Conservation (phyloP, 202 grass and related monocot species). For the Schoenoplectus tabernaemontani region DNA sequence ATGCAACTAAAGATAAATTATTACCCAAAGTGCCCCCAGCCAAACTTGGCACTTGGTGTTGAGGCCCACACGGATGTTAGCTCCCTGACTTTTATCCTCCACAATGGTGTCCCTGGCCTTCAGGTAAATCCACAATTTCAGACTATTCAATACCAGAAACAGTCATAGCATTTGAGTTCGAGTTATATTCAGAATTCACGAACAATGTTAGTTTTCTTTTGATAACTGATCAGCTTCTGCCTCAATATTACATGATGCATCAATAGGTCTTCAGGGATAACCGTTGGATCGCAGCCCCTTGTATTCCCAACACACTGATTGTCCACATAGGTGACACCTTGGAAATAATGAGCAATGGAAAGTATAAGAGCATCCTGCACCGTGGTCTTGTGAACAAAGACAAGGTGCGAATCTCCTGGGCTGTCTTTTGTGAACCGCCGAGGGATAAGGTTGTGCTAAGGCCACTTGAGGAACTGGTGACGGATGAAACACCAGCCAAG, state of each 20-base stretch:
- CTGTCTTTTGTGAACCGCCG: constrained; percentile 83
- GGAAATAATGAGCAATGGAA: constrained; percentile 75
- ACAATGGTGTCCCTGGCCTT: constrained; percentile 71
- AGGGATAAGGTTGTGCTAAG: constrained; percentile 41
- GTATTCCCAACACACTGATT: constrained; percentile 44
- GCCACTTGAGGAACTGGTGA: constrained; percentile 51
- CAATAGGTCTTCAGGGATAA: constrained; percentile 37
- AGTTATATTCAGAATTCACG: neutral
- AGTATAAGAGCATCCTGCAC: constrained; percentile 88
- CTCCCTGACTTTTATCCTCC: constrained; percentile 78
- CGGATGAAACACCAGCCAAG: neutral
- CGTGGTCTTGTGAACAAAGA: constrained; percentile 78
- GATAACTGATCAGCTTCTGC: neutral
- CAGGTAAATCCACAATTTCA: constrained; percentile 11
- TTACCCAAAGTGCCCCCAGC: constrained; percentile 79
- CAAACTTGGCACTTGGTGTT: constrained; percentile 69
- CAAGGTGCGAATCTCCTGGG: constrained; percentile 80
- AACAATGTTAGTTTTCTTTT: neutral
- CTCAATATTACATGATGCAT: neutral
- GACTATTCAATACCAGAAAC: too few species aligned
- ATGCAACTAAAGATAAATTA: constrained; percentile 95
- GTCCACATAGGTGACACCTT: constrained; percentile 80
- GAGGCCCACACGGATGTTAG: constrained; percentile 85
- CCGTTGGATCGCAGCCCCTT: constrained; percentile 53
- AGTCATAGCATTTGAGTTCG: neutral